Conservation (phyloP, 108 stramenopile species). For the Pseudonitzschia multistriata region DNA sequence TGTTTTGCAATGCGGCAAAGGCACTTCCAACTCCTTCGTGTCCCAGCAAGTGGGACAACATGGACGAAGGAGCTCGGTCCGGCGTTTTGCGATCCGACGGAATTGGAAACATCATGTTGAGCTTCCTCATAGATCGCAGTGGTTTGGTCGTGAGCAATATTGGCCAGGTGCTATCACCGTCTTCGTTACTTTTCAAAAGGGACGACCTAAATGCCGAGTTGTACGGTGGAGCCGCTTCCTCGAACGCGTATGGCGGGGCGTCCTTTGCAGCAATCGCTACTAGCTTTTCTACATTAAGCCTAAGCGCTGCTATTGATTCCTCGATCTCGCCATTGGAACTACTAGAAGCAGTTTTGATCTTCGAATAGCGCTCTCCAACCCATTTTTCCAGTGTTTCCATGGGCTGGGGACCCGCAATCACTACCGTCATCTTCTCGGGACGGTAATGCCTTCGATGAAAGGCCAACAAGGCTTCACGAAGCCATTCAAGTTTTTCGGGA, state of each 20-base stretch:
- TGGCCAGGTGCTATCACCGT: slow-evolving; percentile 51
- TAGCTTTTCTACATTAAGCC: slow-evolving; percentile 42
- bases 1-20: slow-evolving; percentile 73
- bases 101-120: slow-evolving; percentile 68
- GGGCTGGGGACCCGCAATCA: slow-evolving; percentile 75
- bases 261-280: slow-evolving; percentile 65
- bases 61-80: slow-evolving; percentile 55
- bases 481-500: slow-evolving; percentile 41
- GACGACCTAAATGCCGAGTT: slow-evolving; percentile 53
- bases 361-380: slow-evolving; percentile 60
- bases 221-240: slow-evolving; percentile 37
- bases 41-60: slow-evolving; percentile 72
- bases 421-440: slow-evolving; percentile 76
- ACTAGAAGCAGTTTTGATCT: slow-evolving; percentile 34
- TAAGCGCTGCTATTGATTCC: slow-evolving; percentile 20
- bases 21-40: slow-evolving; percentile 75
- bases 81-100: slow-evolving; percentile 44
- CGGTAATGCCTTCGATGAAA: slow-evolving; percentile 83
- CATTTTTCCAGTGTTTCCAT: slow-evolving; percentile 77
- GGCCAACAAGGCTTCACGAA: slow-evolving; percentile 68
- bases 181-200: slow-evolving; percentile 20
- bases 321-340: not conserved
- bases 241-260: slow-evolving; percentile 48
- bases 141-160: slow-evolving; percentile 68
- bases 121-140: slow-evolving; percentile 55